Percentiles rank a stretch among this genome's conserved stretches.
Evolutionary conservation across 345 rosid genomes (phyloP).

Genomic region (Dovyalis caffra): DNA sequence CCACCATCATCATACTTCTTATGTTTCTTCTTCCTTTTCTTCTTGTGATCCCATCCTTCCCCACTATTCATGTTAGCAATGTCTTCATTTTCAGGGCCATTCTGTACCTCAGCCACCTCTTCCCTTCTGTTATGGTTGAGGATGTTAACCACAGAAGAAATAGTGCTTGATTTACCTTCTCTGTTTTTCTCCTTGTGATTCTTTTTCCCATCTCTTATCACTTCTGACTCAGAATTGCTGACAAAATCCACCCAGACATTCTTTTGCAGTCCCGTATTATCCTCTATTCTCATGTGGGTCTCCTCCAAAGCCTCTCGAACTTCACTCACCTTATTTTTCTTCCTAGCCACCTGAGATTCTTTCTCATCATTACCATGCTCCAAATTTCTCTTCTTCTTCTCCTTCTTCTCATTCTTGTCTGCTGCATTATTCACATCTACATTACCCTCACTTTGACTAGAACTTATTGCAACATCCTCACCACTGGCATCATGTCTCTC

Average conservation of each 20-base stretch:
- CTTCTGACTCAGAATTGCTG: constrained; percentile 1
- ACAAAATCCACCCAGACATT: too few species aligned
- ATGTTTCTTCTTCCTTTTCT: neutral
- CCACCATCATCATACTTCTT: neutral
- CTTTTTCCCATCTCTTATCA: constrained; percentile 1
- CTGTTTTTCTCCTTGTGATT: constrained; percentile 3
- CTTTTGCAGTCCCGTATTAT: neutral
- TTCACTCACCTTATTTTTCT: neutral
- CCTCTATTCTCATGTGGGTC: neutral
- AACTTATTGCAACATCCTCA: too few species aligned
- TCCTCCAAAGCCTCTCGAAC: neutral
- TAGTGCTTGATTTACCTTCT: neutral
- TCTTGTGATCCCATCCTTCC: neutral
- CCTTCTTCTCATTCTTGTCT: too few species aligned
- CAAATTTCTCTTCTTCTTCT: constrained; percentile 15
- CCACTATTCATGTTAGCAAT: neutral
- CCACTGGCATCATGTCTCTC: too few species aligned
- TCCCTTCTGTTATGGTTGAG: neutral
- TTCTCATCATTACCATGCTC: constrained; percentile 4
- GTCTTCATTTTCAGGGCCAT: neutral
- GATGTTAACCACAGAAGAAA: neutral
- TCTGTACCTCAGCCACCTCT: neutral
- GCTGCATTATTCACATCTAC: too few species aligned
- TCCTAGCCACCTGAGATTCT: constrained; percentile 2
- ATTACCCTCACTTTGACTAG: too few species aligned